Conservation (phyloP, 306 rosid genomes). For the Castanea sativa region DNA sequence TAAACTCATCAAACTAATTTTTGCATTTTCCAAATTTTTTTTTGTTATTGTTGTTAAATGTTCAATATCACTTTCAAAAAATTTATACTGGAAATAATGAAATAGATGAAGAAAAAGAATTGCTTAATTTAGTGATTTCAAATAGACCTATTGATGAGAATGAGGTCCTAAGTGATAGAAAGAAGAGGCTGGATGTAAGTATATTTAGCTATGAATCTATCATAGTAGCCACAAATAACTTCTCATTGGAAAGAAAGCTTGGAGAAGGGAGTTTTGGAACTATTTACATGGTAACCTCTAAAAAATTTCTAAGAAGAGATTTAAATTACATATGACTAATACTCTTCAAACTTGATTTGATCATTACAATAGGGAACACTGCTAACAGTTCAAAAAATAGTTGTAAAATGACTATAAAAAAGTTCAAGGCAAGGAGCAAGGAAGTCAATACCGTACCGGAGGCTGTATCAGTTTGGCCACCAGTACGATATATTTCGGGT, state of each 20-base stretch:
- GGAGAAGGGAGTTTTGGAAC: conserved; percentile 40
- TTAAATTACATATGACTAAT: too few relatives aligned
- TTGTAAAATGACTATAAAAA: background rate
- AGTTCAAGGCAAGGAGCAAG: too few relatives aligned
- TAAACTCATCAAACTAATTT: too few relatives aligned
- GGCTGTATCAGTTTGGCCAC: too few relatives aligned
- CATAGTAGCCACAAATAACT: conserved; percentile 21
- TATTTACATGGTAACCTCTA: conserved; percentile 29
- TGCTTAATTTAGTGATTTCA: background rate
- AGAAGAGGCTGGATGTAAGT: conserved; percentile 1
- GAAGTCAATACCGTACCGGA: too few relatives aligned
- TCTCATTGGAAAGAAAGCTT: conserved; percentile 14
- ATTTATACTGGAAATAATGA: background rate
- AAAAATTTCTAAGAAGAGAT: background rate
- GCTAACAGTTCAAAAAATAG: background rate
- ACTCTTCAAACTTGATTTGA: background rate
- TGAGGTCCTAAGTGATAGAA: background rate
- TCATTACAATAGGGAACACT: conserved; percentile 3
- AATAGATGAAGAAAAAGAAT: background rate
- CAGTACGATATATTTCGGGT: too few relatives aligned
- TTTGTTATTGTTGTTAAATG: too few relatives aligned
- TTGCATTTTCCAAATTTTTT: too few relatives aligned
- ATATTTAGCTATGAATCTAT: conserved; percentile 10
- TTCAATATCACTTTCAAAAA: too few relatives aligned
- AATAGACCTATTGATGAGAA: background rate